A percentile compares a stretch with the other conserved stretches of the same genome.
Conservation (phyloP, 208 protist genomes). For the Leishmania braziliensis region DNA sequence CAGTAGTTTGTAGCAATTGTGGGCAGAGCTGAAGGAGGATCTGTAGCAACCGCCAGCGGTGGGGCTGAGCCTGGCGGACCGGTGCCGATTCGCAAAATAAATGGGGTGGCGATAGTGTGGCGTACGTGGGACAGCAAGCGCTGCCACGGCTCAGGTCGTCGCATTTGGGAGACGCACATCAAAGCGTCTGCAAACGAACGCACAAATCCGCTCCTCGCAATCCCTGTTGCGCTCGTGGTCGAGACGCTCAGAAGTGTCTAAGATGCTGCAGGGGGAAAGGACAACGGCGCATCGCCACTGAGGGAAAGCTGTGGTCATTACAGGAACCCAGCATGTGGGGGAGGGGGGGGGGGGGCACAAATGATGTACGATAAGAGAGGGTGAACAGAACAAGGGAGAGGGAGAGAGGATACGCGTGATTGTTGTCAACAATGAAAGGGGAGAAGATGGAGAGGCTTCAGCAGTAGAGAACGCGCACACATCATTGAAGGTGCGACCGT, state of each 20-base stretch:
- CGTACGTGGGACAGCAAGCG: constrained; percentile 12
- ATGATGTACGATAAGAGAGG: background rate
- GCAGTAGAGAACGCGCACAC: background rate
- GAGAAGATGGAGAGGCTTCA: background rate
- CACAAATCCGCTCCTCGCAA: background rate
- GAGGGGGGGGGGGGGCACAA: background rate
- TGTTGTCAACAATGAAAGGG: background rate
- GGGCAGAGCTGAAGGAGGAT: background rate
- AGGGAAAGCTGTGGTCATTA: background rate
- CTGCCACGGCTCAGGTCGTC: background rate
- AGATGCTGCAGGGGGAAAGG: background rate
- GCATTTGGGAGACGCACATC: background rate
- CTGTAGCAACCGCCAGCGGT: background rate
- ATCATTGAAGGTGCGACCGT: background rate
- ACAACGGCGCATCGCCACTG: background rate
- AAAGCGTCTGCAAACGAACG: background rate
- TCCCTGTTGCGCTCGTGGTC: background rate
- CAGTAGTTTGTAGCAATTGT: background rate
- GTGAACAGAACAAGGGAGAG: background rate
- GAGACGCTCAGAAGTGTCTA: background rate
- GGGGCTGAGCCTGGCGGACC: background rate
- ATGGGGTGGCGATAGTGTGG: background rate
- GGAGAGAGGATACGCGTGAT: background rate
- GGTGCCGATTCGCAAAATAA: constrained; percentile 3
- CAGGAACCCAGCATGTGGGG: background rate